Conservation (phyloP, 2,329 filamentous ascomycete genomes). For the Albifimbria verrucaria region DNA sequence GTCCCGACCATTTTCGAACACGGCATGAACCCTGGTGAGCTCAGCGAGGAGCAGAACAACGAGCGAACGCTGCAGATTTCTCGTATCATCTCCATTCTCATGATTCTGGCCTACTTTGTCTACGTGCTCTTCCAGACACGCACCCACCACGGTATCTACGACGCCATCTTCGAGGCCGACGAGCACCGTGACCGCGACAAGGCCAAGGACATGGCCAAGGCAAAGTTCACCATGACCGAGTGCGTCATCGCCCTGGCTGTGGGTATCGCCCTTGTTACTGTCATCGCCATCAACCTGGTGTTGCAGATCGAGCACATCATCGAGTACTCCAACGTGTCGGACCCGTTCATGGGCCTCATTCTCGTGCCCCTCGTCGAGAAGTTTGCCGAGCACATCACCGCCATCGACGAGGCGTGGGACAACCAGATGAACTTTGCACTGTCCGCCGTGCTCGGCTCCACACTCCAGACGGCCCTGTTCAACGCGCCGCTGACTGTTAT, state of each 20-base stretch:
- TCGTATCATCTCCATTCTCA: constrained; percentile 65
- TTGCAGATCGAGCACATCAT: constrained; percentile 64
- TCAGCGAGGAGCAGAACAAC: constrained; percentile 37
- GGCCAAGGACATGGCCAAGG: constrained; percentile 55
- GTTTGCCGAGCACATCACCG: constrained; percentile 79
- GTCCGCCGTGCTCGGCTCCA: constrained; percentile 81
- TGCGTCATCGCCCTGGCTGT: constrained; percentile 62
- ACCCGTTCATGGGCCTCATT: constrained; percentile 65
- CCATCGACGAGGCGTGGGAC: constrained; percentile 81
- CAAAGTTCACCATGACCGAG: constrained; percentile 73
- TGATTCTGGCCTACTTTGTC: constrained; percentile 65
- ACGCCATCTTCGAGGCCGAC: constrained; percentile 68
- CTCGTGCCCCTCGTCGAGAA: constrained; percentile 82
- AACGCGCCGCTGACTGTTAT: constrained; percentile 82
- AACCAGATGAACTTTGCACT: constrained; percentile 82
- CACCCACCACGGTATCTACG: constrained; percentile 74
- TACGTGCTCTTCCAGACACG: constrained; percentile 72
- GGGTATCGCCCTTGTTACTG: constrained; percentile 64
- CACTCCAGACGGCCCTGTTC: constrained; percentile 84
- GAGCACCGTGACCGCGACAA: constrained; percentile 65
- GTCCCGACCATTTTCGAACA: constrained; percentile 56
- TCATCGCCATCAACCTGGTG: constrained; percentile 73
- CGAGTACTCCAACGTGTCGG: constrained; percentile 39
- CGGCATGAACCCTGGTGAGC: constrained; percentile 29
- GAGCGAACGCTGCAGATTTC: constrained; percentile 62